Evolutionary conservation across 2,329 filamentous ascomycete genomes (phyloP).

Genomic region (Emmonsia crescens): DNA sequence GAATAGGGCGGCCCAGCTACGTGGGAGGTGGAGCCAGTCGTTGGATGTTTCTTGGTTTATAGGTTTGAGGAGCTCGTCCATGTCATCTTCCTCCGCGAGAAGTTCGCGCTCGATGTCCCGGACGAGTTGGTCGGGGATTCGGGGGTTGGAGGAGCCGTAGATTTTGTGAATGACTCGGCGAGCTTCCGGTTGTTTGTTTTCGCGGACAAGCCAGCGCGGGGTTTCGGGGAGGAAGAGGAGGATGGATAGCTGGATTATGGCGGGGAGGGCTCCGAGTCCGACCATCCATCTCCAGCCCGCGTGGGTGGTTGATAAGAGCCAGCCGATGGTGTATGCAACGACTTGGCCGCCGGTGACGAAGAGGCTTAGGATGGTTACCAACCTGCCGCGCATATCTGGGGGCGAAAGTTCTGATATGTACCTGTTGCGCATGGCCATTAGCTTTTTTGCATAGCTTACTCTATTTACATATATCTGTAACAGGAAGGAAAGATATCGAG

Average conservation of each 20-base stretch:
- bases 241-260: constrained; percentile 57
- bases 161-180: constrained; percentile 54
- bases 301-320: constrained; percentile 51
- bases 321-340: constrained; percentile 75
- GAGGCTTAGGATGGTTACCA: constrained; percentile 72
- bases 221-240: constrained; percentile 73
- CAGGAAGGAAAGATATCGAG: background rate
- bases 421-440: constrained; percentile 16
- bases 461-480: background rate
- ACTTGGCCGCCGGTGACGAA: constrained; percentile 85
- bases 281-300: constrained; percentile 88
- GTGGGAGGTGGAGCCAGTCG: background rate
- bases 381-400: constrained; percentile 59
- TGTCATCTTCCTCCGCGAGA: constrained; percentile 52
- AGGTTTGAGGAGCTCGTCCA: constrained; percentile 12
- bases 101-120: constrained; percentile 64
- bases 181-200: constrained; percentile 52
- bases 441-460: background rate
- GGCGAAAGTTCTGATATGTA: constrained; percentile 85
- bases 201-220: constrained; percentile 73
- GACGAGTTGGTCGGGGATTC: constrained; percentile 50
- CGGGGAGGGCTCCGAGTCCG: constrained; percentile 69
- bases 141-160: constrained; percentile 42
- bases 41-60: background rate
- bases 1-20: constrained; percentile 19